Evolutionary conservation across 192 early-diverging fungal genomes (phyloP), one percentile per base, ranked within the genome.

Genomic region (Dissophora ornata): DNA sequence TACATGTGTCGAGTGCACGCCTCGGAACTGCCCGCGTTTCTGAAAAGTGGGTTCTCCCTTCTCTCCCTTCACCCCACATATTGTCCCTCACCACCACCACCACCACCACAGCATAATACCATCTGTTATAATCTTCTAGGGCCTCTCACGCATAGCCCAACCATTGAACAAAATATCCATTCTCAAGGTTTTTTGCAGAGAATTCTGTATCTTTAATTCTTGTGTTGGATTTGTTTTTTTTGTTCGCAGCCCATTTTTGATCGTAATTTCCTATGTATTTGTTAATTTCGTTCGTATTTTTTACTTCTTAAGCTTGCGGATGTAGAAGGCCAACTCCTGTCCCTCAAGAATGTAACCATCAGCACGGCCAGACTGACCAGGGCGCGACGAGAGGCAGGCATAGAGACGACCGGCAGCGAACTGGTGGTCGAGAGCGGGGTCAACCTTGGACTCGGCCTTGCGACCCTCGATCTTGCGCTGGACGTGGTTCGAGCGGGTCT

Each of bases 241-340:
- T n/a, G n/a, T n/a, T n/a, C n/a, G n/a, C n/a, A n/a, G n/a, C n/a
- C n/a, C n/a, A n/a, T n/a, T n/a, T n/a, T n/a, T n/a, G n/a, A n/a
- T n/a, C n/a, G n/a, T n/a, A n/a, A n/a, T n/a, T n/a, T n/a, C n/a
- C n/a, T n/a, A n/a, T n/a, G n/a, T n/a, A n/a, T n/a, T n/a, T n/a
- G n/a, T n/a, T 9, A 38, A 38, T 19, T 47, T 18, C 21, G 45
- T 47, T 47, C 45, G 8, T 47, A 5, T 47, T 47, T 47, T 22
- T 47, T 77, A 77, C 73, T 77, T 77, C 73, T 77, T 77, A 59
- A 77, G 65, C 65, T 77, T 77, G 47, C 73, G 73, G 73, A 77
- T 79, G 92, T 99, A 99, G 93, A 99, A 99, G 63, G 98, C 97
- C 71, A 99, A 93, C 88, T 99, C 97, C 91, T 97, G 96, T 71